Conservation (phyloP, 2,329 filamentous ascomycete genomes). For the Alternaria conjuncta region DNA sequence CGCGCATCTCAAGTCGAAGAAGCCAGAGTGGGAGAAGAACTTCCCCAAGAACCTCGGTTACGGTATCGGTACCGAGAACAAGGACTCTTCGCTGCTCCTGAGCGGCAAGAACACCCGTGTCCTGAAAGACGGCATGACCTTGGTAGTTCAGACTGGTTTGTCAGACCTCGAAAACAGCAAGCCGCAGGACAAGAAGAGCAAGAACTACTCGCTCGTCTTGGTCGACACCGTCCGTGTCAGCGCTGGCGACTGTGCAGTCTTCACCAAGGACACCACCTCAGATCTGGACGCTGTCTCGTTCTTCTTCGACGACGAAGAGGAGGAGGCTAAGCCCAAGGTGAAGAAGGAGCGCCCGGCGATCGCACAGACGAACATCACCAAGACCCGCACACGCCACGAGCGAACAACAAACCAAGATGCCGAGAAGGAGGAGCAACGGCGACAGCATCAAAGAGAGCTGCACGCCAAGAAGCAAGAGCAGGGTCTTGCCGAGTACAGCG, state of each 20-base stretch:
- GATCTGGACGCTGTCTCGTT: constrained; percentile 95
- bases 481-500: constrained; percentile 82
- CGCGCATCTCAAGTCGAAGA: constrained; percentile 81
- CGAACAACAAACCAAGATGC: constrained; percentile 87
- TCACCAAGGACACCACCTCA: constrained; percentile 90
- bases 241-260: constrained; percentile 77
- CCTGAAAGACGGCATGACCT: constrained; percentile 95
- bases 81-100: constrained; percentile 81
- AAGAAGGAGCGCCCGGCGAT: constrained; percentile 89
- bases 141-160: constrained; percentile 88
- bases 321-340: constrained; percentile 83
- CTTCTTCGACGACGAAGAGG: constrained; percentile 95
- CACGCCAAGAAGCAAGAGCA: constrained; percentile 88
- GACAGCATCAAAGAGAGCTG: constrained; percentile 90
- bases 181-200: constrained; percentile 87
- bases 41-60: constrained; percentile 92
- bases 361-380: constrained; percentile 93
- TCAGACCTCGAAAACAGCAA: constrained; percentile 86
- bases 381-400: constrained; percentile 89
- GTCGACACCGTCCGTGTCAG: constrained; percentile 93
- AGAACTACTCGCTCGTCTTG: constrained; percentile 85
- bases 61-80: constrained; percentile 90
- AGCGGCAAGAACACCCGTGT: constrained; percentile 84
- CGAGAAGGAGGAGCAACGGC: constrained; percentile 83
- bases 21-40: constrained; percentile 92